These are phyloP conservation scores for Leishmania tarentolae DNA, from an alignment of 208 protist species.

Conservation along the genomic window DNA sequence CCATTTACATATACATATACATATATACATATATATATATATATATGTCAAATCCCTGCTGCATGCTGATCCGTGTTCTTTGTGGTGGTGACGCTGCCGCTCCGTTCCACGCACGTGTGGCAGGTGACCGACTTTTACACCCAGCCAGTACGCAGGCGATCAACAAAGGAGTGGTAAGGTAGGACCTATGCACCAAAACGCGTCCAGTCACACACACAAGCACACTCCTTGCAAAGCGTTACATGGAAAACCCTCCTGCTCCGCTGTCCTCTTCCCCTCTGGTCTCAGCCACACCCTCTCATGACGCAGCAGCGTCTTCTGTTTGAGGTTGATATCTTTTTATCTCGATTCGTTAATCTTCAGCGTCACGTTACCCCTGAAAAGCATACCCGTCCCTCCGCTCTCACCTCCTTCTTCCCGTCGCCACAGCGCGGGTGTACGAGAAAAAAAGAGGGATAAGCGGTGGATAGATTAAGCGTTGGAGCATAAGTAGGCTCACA, in stretches of 20 bases:
- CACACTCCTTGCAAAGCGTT: background rate
- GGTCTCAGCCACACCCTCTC: background rate
- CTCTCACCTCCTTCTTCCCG: background rate
- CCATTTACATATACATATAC: background rate
- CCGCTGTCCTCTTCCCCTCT: background rate
- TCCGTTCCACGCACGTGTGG: background rate
- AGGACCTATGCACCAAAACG: background rate
- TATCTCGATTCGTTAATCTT: background rate
- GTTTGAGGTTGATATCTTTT: background rate
- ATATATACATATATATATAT: background rate
- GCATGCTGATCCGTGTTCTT: background rate
- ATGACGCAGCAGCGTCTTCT: background rate
- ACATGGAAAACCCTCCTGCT: background rate
- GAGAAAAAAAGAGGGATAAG: background rate
- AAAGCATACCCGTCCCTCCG: background rate
- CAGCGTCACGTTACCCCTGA: background rate
- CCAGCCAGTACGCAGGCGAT: background rate
- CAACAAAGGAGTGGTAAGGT: background rate
- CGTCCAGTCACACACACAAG: background rate
- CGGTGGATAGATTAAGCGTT: background rate
- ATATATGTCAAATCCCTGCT: background rate
- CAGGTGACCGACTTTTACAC: background rate
- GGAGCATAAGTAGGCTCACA: background rate
- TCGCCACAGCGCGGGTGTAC: background rate
- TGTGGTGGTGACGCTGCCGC: background rate